Conservation (phyloP, 1,139 yeast genomes). For the Geotrichum bryndzae region DNA sequence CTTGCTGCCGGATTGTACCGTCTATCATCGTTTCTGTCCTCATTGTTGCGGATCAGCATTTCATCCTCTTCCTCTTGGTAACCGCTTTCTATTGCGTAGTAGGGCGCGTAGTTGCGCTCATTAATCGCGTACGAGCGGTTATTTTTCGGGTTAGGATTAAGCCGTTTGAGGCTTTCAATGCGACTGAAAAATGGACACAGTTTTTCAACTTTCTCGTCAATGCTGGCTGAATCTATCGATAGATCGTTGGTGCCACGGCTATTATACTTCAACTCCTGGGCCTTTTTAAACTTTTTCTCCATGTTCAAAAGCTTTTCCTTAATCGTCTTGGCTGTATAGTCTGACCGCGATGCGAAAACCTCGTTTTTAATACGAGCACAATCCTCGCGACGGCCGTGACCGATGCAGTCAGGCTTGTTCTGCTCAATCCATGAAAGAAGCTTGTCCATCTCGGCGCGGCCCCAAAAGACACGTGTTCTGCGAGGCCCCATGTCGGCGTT, state of each 20-base stretch:
- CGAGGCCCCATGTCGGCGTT: constrained; percentile 5
- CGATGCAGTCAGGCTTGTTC: constrained; percentile 18
- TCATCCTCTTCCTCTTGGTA: neutral
- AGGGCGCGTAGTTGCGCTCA: neutral
- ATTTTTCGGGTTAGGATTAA: constrained; percentile 4
- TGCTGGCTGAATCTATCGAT: neutral
- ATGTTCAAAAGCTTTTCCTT: constrained; percentile 18
- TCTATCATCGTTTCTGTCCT: neutral
- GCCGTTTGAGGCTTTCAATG: constrained; percentile 14
- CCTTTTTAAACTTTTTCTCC: constrained; percentile 18
- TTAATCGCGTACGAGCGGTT: neutral
- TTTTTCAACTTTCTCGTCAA: constrained; percentile 11
- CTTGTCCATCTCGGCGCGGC: constrained; percentile 18
- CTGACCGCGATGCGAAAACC: constrained; percentile 15
- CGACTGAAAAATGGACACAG: constrained; percentile 17
- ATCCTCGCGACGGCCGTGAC: constrained; percentile 19
- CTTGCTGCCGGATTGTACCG: neutral
- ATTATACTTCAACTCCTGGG: constrained; percentile 10
- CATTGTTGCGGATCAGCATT: neutral
- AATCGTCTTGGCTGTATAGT: constrained; percentile 17
- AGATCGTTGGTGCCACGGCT: constrained; percentile 2
- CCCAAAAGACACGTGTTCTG: constrained; percentile 18
- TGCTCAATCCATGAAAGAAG: constrained; percentile 17
- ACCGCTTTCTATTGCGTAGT: neutral
- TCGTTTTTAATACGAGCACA: constrained; percentile 17